A percentile compares a stretch with the other conserved stretches of the same genome.
phyloP scores from a whole-genome alignment of 2,329 filamentous ascomycete species.

The Fusarium keratoplasticum region DNA sequence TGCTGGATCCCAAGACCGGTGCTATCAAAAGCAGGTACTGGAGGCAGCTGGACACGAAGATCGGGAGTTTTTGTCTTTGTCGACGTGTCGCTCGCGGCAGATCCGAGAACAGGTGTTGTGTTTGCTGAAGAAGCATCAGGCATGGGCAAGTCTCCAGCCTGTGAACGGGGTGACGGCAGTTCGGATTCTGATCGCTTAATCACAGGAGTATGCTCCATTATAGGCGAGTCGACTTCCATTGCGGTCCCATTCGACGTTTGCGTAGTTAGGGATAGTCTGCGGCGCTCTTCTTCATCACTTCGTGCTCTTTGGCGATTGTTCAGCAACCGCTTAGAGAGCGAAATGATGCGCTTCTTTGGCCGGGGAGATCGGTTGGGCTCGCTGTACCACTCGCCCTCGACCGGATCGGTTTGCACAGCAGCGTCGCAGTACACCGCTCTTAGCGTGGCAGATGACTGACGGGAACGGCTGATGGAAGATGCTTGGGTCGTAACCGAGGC shows the following conservation, averaged over 20 bases:
- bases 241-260: slow-evolving; percentile 46
- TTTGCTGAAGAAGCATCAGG: slow-evolving; percentile 49
- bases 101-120: slow-evolving; percentile 26
- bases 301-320: slow-evolving; percentile 60
- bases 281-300: slow-evolving; percentile 54
- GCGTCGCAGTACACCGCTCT: slow-evolving; percentile 62
- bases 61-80: slow-evolving; percentile 58
- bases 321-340: slow-evolving; percentile 64
- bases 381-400: slow-evolving; percentile 65
- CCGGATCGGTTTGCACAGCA: slow-evolving; percentile 66
- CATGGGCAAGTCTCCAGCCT: slow-evolving; percentile 42
- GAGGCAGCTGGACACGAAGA: slow-evolving; percentile 67
- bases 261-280: slow-evolving; percentile 39
- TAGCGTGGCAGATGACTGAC: slow-evolving; percentile 53
- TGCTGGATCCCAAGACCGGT: slow-evolving; percentile 49
- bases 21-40: slow-evolving; percentile 63
- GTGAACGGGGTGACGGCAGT: slow-evolving; percentile 39
- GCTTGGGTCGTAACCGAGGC: slow-evolving; percentile 44
- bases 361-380: slow-evolving; percentile 50
- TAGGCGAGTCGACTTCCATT: slow-evolving; percentile 56
- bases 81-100: slow-evolving; percentile 23
- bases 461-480: slow-evolving; percentile 46
- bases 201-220: slow-evolving; percentile 44
- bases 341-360: slow-evolving; percentile 62
- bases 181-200: slow-evolving; percentile 36